These are phyloP conservation scores for Scenedesmus sp. DNA, from an alignment of 163 green algal species.

Conservation along the genomic window DNA sequence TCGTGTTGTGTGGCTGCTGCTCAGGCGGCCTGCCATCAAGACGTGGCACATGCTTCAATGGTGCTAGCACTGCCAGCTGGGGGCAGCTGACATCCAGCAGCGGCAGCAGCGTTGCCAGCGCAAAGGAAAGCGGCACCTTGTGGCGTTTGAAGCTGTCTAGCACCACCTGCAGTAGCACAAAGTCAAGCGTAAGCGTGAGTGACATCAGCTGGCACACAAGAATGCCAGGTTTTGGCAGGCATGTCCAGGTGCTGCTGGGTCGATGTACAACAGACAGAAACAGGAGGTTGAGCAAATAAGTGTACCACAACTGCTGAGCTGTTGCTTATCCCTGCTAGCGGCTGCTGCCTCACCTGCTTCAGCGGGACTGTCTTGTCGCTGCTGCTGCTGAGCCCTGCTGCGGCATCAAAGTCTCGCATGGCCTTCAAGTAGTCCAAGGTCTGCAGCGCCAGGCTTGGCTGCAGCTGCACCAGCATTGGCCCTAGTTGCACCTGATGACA, in stretches of 20 bases:
- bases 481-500: background rate
- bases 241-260: background rate
- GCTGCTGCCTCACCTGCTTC: constrained; percentile 21
- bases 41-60: background rate
- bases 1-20: background rate
- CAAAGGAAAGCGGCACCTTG: constrained; percentile 40
- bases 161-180: constrained; percentile 21
- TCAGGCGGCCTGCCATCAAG: background rate
- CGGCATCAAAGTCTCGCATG: background rate
- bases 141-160: constrained; percentile 39
- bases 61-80: constrained; percentile 30
- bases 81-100: constrained; percentile 36
- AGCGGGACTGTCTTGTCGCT: constrained; percentile 7
- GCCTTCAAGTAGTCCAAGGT: constrained; percentile 8
- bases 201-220: too few species aligned
- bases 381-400: background rate
- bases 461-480: constrained; percentile 24
- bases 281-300: background rate
- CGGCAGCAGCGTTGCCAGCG: constrained; percentile 30
- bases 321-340: background rate
- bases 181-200: too few species aligned
- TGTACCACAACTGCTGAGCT: background rate
- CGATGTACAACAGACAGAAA: background rate
- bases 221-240: background rate
- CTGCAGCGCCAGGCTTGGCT: background rate